Evolutionary conservation across 2,329 filamentous ascomycete genomes (phyloP).

Genomic region (Cladophialophora chaetospira): DNA sequence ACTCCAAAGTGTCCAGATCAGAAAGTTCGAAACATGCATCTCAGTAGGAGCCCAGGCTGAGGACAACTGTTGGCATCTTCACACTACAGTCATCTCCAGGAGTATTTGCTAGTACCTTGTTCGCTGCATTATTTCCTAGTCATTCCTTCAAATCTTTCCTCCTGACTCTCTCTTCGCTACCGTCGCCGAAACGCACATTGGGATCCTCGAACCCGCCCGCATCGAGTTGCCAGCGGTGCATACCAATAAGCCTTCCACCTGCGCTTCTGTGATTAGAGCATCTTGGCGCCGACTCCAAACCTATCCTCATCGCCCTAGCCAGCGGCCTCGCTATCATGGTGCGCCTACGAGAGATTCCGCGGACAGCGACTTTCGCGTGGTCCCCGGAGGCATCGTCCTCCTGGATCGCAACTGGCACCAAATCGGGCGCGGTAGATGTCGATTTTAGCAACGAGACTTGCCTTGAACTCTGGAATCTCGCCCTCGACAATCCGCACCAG

Average conservation of each 20-base stretch:
- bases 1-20: slow-evolving; percentile 24
- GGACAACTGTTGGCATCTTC: slow-evolving; percentile 13
- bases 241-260: too few species aligned
- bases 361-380: slow-evolving; percentile 97
- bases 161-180: slow-evolving; percentile 28
- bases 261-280: too few species aligned
- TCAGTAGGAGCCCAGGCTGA: slow-evolving; percentile 1
- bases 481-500: slow-evolving; percentile 73
- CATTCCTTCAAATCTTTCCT: slow-evolving; percentile 19
- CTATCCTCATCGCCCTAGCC: too few species aligned
- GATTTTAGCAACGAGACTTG: slow-evolving; percentile 98
- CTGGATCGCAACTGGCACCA: slow-evolving; percentile 87
- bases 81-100: background rate
- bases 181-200: background rate
- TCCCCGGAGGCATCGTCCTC: slow-evolving; percentile 78
- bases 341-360: slow-evolving; percentile 90
- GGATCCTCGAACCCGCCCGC: background rate
- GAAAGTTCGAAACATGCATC: slow-evolving; percentile 20
- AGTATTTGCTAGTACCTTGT: slow-evolving; percentile 3
- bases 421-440: slow-evolving; percentile 90
- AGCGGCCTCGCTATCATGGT: slow-evolving; percentile 73
- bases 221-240: background rate
- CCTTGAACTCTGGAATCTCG: slow-evolving; percentile 93
- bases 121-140: slow-evolving; percentile 20
- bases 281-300: background rate